These are phyloP conservation scores for Camelina sativa DNA, from an alignment of 345 rosid genomes.

Conservation along the genomic window DNA sequence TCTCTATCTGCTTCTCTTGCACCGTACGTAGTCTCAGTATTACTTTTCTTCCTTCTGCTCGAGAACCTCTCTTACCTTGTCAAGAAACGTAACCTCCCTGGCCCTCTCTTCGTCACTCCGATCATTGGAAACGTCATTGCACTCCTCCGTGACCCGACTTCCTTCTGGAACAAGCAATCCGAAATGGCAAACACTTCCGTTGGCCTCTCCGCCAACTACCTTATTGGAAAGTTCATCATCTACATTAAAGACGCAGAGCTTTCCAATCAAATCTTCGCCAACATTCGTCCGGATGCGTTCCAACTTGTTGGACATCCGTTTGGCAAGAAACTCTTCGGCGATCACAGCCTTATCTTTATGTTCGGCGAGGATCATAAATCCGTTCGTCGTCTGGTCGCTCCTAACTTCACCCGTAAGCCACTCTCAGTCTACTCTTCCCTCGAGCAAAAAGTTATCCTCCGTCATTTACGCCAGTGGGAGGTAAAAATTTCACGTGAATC, in stretches of 20 bases:
- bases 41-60: slow-evolving; percentile 45
- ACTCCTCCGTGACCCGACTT: slow-evolving; percentile 57
- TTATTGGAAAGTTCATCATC: slow-evolving; percentile 48
- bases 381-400: slow-evolving; percentile 75
- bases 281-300: slow-evolving; percentile 81
- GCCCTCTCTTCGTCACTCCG: slow-evolving; percentile 63
- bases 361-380: slow-evolving; percentile 80
- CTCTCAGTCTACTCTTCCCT: slow-evolving; percentile 64
- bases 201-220: slow-evolving; percentile 69
- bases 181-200: slow-evolving; percentile 28
- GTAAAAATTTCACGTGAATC: slow-evolving; percentile 6
- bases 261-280: slow-evolving; percentile 66
- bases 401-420: slow-evolving; percentile 75
- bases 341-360: slow-evolving; percentile 77
- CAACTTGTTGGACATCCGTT: slow-evolving; percentile 74
- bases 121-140: slow-evolving; percentile 63
- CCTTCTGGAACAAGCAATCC: slow-evolving; percentile 72
- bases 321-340: slow-evolving; percentile 79
- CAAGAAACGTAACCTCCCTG: slow-evolving; percentile 64
- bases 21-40: slow-evolving; percentile 43
- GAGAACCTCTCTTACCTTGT: slow-evolving; percentile 64
- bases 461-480: slow-evolving; percentile 62
- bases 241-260: slow-evolving; percentile 48
- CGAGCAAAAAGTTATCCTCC: slow-evolving; percentile 70
- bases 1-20: slow-evolving; percentile 1